Evolutionary conservation across 495 filamentous ascomycete species (phyloP).

Genomic region (Apiosordaria backusii): DNA sequence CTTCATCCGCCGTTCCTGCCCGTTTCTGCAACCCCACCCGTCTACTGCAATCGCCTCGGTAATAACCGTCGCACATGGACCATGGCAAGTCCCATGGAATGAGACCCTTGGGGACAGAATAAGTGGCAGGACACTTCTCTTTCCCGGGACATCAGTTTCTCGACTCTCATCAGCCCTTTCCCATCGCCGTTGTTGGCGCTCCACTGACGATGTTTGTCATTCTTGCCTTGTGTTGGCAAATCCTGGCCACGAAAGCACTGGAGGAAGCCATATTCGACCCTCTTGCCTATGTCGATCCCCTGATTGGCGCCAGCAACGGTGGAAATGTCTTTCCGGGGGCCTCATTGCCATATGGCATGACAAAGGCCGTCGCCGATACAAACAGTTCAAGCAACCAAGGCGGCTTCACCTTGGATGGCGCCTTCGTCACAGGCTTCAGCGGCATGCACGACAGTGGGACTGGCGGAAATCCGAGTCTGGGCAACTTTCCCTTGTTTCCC

Average conservation of each 20-base stretch:
- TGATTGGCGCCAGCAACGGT: constrained; percentile 58
- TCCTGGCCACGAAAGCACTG: constrained; percentile 5
- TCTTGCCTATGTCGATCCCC: constrained; percentile 48
- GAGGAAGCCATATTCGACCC: constrained; percentile 34
- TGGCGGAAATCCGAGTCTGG: constrained; percentile 63
- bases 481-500: constrained; percentile 73
- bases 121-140: neutral
- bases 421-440: constrained; percentile 62
- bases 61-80: neutral
- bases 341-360: constrained; percentile 71
- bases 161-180: neutral
- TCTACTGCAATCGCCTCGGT: neutral
- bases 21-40: neutral
- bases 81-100: neutral
- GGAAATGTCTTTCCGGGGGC: constrained; percentile 77
- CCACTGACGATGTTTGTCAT: constrained; percentile 7
- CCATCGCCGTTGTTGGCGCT: neutral
- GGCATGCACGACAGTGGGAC: constrained; percentile 70
- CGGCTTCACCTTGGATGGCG: constrained; percentile 65
- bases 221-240: constrained; percentile 14
- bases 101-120: neutral
- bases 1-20: too few relatives aligned
- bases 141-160: neutral
- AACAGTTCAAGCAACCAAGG: constrained; percentile 62
- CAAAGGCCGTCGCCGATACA: constrained; percentile 73